Conservation (phyloP, 768 basidiomycete genomes). For the Collybia mongolica region DNA sequence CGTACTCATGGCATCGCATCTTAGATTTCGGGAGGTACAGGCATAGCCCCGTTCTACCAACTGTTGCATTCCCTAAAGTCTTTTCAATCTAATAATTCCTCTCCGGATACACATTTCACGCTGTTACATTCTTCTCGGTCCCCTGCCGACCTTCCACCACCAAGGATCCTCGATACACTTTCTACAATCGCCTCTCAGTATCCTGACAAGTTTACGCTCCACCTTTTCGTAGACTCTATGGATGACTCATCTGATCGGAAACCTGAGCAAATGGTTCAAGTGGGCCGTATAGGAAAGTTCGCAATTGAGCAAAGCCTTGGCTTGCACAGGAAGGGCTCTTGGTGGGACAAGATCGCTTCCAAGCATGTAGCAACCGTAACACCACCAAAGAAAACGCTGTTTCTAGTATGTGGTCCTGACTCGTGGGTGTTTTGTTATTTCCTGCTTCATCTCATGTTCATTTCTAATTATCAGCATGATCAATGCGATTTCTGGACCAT, state of each 20-base stretch:
- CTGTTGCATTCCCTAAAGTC: constrained; percentile 28
- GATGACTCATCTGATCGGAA: constrained; percentile 23
- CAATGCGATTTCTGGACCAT: constrained; percentile 69
- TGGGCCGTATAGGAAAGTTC: constrained; percentile 55
- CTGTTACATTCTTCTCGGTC: constrained; percentile 70
- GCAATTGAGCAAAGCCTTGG: constrained; percentile 44
- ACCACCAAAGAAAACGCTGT: constrained; percentile 44
- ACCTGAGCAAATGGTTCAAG: constrained; percentile 25
- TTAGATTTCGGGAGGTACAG: constrained; percentile 86
- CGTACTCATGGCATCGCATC: neutral
- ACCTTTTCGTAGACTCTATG: constrained; percentile 62
- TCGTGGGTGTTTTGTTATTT: constrained; percentile 43
- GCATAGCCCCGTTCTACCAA: constrained; percentile 85
- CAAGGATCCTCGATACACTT: constrained; percentile 55
- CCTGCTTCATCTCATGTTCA: neutral
- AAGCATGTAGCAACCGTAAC: constrained; percentile 15
- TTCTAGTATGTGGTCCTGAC: constrained; percentile 85
- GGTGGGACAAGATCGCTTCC: constrained; percentile 35
- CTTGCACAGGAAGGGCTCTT: constrained; percentile 22
- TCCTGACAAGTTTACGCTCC: constrained; percentile 55
- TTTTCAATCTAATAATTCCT: constrained; percentile 25
- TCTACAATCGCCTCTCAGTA: constrained; percentile 41
- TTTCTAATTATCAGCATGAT: constrained; percentile 58
- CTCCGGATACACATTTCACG: constrained; percentile 55
- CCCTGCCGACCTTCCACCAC: constrained; percentile 68